These are phyloP conservation scores for Paraphaeosphaeria minitans DNA, from an alignment of 2,329 filamentous ascomycete species.

Conservation along the genomic window DNA sequence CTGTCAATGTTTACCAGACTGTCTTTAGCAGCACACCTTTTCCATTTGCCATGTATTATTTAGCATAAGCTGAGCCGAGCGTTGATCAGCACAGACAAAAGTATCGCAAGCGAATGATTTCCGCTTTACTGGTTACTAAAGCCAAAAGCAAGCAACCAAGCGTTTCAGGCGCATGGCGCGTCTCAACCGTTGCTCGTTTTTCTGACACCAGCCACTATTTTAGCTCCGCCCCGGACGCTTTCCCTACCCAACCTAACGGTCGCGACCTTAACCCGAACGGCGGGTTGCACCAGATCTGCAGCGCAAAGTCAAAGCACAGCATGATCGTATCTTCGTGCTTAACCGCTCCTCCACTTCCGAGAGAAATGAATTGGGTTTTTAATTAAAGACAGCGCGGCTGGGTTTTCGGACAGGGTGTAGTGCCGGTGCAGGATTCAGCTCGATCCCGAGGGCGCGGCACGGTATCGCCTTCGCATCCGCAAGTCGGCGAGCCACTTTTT, in stretches of 20 bases:
- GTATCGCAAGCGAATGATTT: not conserved
- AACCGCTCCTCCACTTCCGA: not conserved
- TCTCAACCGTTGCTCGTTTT: not conserved
- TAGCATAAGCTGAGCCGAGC: not conserved
- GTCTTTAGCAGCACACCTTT: not conserved
- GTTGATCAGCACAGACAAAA: not conserved
- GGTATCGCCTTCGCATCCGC: slow-evolving; percentile 5
- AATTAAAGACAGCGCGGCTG: not conserved
- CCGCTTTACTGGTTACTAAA: not conserved
- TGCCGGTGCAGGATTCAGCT: not conserved
- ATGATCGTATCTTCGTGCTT: not conserved
- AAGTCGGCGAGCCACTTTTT: not conserved
- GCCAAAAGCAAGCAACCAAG: slow-evolving; percentile 5
- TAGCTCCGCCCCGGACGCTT: not conserved
- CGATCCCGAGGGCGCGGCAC: not conserved
- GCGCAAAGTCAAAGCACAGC: not conserved
- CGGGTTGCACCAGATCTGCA: slow-evolving; percentile 1
- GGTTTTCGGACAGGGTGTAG: not conserved
- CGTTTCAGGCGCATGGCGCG: not conserved
- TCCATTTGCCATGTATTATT: slow-evolving; percentile 1
- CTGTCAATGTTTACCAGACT: slow-evolving; percentile 3
- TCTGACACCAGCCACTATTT: not conserved
- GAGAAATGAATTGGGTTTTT: not conserved
- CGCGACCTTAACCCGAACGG: not conserved
- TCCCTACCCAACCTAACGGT: not conserved